Conservation (phyloP, 129 eudicot genomes). For the Apium graveolens region DNA sequence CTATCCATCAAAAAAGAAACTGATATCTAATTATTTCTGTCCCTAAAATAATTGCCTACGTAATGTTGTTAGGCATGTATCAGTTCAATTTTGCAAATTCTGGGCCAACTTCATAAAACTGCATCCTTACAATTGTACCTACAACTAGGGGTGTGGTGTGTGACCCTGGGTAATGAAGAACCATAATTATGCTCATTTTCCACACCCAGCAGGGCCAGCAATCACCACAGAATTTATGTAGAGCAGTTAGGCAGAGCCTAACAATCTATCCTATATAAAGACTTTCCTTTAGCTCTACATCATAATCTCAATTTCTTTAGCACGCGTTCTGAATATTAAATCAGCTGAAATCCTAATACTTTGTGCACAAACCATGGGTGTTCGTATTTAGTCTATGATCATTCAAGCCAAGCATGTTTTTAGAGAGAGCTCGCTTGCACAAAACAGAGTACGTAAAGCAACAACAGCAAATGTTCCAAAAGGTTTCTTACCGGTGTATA, state of each 20-base stretch:
- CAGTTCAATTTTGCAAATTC: background rate
- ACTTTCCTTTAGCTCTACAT: too few species aligned
- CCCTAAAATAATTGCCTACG: too few species aligned
- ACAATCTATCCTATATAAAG: too few species aligned
- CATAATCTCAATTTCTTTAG: background rate
- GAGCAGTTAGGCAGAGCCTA: background rate
- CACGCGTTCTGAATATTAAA: background rate
- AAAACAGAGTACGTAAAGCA: background rate
- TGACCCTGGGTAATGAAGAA: background rate
- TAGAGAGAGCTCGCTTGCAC: background rate
- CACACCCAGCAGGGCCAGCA: too few species aligned
- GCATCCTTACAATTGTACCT: background rate
- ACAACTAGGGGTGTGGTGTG: background rate
- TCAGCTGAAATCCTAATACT: background rate
- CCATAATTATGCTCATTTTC: background rate
- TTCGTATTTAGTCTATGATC: background rate
- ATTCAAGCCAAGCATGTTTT: background rate
- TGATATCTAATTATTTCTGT: too few species aligned
- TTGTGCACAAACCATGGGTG: background rate
- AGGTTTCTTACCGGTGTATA: slow-evolving; percentile 23
- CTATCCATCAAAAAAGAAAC: too few species aligned
- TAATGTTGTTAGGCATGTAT: background rate
- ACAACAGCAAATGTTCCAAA: background rate
- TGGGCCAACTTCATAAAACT: background rate
- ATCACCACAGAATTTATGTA: background rate